phyloP scores from a whole-genome alignment of 2,329 filamentous ascomycete species.

The Cladosporium sp. region DNA sequence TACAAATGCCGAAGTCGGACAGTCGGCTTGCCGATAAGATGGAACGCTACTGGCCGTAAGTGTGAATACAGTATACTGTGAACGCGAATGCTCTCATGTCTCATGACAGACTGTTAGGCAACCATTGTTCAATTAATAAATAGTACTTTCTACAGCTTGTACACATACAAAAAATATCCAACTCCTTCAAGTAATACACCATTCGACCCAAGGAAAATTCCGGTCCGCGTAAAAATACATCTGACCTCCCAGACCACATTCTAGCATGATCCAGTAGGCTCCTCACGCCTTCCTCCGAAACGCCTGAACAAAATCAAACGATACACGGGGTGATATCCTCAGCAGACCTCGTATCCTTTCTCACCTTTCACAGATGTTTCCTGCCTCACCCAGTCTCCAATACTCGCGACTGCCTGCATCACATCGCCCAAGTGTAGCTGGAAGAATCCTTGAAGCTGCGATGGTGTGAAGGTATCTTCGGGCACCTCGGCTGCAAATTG shows the following conservation, averaged over 20 bases:
- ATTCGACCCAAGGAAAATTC: not conserved
- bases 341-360: slow-evolving; percentile 8
- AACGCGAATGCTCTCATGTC: not conserved
- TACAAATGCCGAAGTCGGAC: slow-evolving; percentile 3
- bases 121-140: not conserved
- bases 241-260: not conserved
- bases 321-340: not conserved
- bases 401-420: slow-evolving; percentile 26
- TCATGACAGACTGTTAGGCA: not conserved
- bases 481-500: slow-evolving; percentile 29
- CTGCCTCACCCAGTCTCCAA: slow-evolving; percentile 27
- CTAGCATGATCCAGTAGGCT: not conserved
- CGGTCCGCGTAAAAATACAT: not conserved
- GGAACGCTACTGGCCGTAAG: not conserved
- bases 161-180: not conserved
- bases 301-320: not conserved
- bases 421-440: slow-evolving; percentile 29
- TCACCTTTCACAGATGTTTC: slow-evolving; percentile 20
- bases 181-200: not conserved
- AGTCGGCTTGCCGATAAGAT: slow-evolving; percentile 9
- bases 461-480: slow-evolving; percentile 30
- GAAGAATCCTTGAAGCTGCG: slow-evolving; percentile 32
- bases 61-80: not conserved
- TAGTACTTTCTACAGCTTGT: not conserved
- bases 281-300: not conserved